phyloP scores from a whole-genome alignment of 805 yeast species.

The Wickerhamomyces bisporus region DNA sequence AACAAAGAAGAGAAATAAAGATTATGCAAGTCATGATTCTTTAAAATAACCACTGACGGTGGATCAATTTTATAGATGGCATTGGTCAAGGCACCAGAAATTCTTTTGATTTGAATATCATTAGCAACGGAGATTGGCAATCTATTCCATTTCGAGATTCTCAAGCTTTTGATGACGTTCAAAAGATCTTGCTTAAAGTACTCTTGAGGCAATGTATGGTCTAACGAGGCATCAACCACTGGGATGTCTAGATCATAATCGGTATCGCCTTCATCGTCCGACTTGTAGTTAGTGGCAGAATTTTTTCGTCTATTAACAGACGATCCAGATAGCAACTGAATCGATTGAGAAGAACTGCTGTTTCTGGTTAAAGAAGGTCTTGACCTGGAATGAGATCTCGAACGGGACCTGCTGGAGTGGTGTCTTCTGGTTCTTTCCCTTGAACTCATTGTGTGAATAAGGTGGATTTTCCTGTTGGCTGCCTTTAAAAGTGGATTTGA shows the following conservation, averaged over 20 bases:
- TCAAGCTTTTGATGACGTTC: slow-evolving; percentile 54
- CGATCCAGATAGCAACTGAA: neutral
- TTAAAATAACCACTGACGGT: slow-evolving; percentile 31
- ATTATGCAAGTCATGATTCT: slow-evolving; percentile 29
- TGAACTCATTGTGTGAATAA: too few relatives aligned
- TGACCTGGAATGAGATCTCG: slow-evolving; percentile 6
- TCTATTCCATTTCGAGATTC: slow-evolving; percentile 74
- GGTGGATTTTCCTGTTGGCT: too few relatives aligned
- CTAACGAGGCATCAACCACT: slow-evolving; percentile 54
- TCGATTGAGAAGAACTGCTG: neutral
- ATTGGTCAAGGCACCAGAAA: slow-evolving; percentile 92
- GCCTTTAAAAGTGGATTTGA: too few relatives aligned
- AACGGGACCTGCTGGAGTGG: neutral
- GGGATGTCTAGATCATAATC: slow-evolving; percentile 29
- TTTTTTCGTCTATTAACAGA: neutral
- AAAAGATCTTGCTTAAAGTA: slow-evolving; percentile 81
- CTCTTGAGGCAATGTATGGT: slow-evolving; percentile 73
- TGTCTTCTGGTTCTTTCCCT: neutral
- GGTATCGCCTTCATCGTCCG: neutral
- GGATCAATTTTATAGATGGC: slow-evolving; percentile 76
- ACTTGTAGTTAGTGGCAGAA: neutral
- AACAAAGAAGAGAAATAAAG: slow-evolving; percentile 55
- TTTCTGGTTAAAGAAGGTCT: slow-evolving; percentile 6
- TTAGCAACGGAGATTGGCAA: slow-evolving; percentile 31
- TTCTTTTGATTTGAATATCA: slow-evolving; percentile 53